Evolutionary conservation across 192 early-diverging fungal species (phyloP), one percentile per base, ranked within the genome.

Genomic region (Phycomyces blakesleeanus): DNA sequence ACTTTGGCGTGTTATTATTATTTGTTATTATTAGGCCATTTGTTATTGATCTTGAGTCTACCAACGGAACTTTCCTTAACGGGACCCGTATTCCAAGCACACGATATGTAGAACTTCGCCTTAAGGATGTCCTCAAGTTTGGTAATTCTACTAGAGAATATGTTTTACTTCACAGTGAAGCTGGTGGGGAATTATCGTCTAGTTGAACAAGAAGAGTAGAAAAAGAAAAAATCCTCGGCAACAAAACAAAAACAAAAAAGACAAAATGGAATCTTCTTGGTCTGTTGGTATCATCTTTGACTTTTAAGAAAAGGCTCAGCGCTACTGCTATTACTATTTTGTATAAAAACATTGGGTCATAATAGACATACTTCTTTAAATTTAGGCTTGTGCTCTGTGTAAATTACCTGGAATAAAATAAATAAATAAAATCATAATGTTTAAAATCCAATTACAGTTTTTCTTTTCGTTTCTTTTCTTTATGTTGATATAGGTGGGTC

Each of bases 41-140:
- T 61, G 76, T 98, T 26, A 95, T 98, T 37, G 96, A 98, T 64
- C 78, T 98, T 38, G 88, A 89, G 42, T 93, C 94, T 29, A 86
- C 92, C 11, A 98, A 98, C 66, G 93, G 93, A 24, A 94, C 93
- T 3, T 88, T 83, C 63, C 78, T 98, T 12, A 98, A 98, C 78
- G 87, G 87, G 2, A 77, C 85, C 5, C 56, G 76, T 51, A 84
- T 96, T 20, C 88, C 91, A 3, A 59, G 76, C 7, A 84, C 87
- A 15, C 81, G 94, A 25, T 98, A 91, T 66, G 82, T 90, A 52
- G 95, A 98, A 69, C 76, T 97, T 38, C 84, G 86, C 47, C 56
- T 83, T 24, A 87, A 86, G 14, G 96, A 98, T 75, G 82, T 90
- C 6, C 73, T 98, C 25, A 93, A 89, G 67, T 95, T 98, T 82